These are phyloP conservation scores for Sclerotinia borealis DNA, from an alignment of 2,329 filamentous ascomycete species.

Conservation along the genomic window DNA sequence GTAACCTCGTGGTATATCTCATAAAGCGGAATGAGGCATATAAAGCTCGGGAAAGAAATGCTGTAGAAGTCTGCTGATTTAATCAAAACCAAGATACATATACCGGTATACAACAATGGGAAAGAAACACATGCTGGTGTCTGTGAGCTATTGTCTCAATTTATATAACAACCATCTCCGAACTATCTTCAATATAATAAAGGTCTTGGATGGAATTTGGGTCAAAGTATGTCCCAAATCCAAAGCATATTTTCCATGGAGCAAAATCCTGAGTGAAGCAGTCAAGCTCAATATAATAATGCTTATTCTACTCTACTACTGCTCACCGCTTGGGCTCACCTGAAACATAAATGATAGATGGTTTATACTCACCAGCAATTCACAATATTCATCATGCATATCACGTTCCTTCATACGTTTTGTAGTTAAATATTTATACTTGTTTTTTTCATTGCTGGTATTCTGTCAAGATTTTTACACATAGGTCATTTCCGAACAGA, in stretches of 20 bases:
- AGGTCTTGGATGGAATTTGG: not conserved
- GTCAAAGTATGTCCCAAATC: not conserved
- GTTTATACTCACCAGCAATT: not conserved
- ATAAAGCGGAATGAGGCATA: fast-evolving
- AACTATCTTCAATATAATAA: not conserved
- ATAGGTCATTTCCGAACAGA: too few relatives aligned
- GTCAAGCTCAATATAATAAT: too few relatives aligned
- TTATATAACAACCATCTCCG: fast-evolving
- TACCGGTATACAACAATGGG: not conserved
- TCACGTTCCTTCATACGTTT: not conserved
- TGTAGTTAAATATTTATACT: not conserved
- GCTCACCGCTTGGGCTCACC: not conserved
- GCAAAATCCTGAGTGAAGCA: fast-evolving
- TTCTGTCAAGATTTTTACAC: not conserved
- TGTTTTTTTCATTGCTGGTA: not conserved
- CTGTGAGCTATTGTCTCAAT: not conserved
- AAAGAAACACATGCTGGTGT: too few relatives aligned
- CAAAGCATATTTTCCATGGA: not conserved
- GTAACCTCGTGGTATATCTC: not conserved
- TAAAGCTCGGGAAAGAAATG: not conserved
- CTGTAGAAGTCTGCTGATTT: not conserved
- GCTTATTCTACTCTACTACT: not conserved
- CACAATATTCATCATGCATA: not conserved
- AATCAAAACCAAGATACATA: not conserved
- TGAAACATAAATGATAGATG: not conserved